Evolutionary conservation across 495 filamentous ascomycete species (phyloP).

Genomic region (Neurospora tetrasperma): DNA sequence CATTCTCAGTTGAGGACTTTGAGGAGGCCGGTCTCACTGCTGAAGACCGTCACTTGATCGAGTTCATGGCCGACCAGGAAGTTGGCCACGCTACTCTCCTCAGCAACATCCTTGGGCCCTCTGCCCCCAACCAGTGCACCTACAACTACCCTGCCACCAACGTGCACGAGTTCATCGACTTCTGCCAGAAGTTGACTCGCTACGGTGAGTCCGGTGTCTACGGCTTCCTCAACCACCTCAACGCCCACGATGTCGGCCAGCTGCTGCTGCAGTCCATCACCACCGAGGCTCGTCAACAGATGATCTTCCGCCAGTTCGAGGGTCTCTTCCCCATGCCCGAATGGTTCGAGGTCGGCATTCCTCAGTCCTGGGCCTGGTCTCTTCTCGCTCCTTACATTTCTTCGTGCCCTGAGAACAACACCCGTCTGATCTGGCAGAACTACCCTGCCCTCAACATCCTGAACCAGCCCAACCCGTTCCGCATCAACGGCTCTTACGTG

Average conservation of each 20-base stretch:
- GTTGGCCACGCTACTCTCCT: constrained; percentile 69
- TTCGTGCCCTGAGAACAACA: constrained; percentile 63
- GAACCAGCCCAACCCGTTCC: constrained; percentile 67
- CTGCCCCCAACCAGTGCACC: constrained; percentile 63
- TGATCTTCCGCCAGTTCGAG: constrained; percentile 79
- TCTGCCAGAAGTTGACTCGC: constrained; percentile 76
- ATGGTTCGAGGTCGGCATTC: constrained; percentile 73
- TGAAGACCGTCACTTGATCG: constrained; percentile 60
- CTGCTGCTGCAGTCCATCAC: constrained; percentile 68
- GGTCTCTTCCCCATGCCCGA: constrained; percentile 79
- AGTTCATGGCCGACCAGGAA: constrained; percentile 84
- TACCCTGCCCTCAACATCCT: constrained; percentile 65
- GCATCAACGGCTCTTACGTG: constrained; percentile 43
- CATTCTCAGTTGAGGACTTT: constrained; percentile 64
- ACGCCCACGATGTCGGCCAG: constrained; percentile 63
- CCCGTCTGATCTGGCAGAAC: constrained; percentile 78
- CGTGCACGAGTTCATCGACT: constrained; percentile 73
- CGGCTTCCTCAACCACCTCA: constrained; percentile 72
- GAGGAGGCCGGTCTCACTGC: constrained; percentile 52
- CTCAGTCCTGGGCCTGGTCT: constrained; percentile 83
- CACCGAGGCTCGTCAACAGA: constrained; percentile 79
- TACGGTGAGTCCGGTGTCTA: constrained; percentile 77
- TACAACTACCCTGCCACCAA: constrained; percentile 78
- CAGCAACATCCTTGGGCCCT: constrained; percentile 68
- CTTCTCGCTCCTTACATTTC: constrained; percentile 77